These are phyloP conservation scores for Edaphochlamys debaryana DNA, from an alignment of 139 green algal genomes.

Conservation along the genomic window DNA sequence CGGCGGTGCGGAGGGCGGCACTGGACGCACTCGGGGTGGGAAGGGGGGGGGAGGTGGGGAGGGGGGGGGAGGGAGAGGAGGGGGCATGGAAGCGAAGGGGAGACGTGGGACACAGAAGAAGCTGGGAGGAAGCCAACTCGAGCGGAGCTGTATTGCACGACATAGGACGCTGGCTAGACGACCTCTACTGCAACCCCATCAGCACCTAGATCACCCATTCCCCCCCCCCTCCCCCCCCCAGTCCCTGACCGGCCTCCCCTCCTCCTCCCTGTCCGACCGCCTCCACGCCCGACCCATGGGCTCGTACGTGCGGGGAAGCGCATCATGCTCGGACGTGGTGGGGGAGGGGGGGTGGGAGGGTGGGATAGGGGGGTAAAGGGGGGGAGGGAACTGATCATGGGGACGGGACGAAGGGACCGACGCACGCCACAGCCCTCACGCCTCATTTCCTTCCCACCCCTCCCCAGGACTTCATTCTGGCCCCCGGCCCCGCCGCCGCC, in stretches of 20 bases:
- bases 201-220: background rate
- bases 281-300: constrained; percentile 61
- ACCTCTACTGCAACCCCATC: background rate
- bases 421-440: background rate
- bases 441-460: background rate
- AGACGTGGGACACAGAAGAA: too few relatives aligned
- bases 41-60: too few relatives aligned
- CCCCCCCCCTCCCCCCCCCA: background rate
- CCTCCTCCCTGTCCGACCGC: constrained; percentile 31
- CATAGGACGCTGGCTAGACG: background rate
- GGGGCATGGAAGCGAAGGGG: background rate
- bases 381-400: too few relatives aligned
- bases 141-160: too few relatives aligned
- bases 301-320: constrained; percentile 62
- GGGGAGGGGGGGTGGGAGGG: background rate
- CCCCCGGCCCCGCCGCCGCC: constrained; percentile 8
- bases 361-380: too few relatives aligned
- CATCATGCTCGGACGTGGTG: constrained; percentile 14
- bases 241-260: constrained; percentile 10
- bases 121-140: too few relatives aligned
- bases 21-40: constrained; percentile 45
- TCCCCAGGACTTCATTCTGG: constrained; percentile 30
- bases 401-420: too few relatives aligned
- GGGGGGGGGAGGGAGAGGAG: too few relatives aligned
- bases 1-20: constrained; percentile 36